phyloP scores from a whole-genome alignment of 306 rosid genomes.

The Cercis canadensis region DNA sequence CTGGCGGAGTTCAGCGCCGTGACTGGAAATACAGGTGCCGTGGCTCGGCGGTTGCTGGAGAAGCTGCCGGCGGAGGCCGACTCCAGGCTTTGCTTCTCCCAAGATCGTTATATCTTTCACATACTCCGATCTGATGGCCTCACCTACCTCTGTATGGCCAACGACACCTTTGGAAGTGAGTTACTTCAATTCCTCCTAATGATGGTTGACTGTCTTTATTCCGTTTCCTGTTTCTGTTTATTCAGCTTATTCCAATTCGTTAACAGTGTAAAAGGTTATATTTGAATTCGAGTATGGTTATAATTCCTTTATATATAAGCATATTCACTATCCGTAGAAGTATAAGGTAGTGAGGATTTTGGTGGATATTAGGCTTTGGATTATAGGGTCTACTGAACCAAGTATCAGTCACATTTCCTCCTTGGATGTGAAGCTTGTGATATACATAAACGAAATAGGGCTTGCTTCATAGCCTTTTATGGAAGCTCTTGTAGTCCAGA shows the following conservation, averaged over 20 bases:
- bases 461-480: too few relatives aligned
- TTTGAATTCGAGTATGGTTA: too few relatives aligned
- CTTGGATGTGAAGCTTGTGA: too few relatives aligned
- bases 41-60: conserved; percentile 90
- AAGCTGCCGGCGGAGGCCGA: conserved; percentile 90
- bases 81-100: conserved; percentile 93
- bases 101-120: conserved; percentile 93
- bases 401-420: background rate
- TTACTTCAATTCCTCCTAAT: background rate
- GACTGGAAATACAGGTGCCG: conserved; percentile 90
- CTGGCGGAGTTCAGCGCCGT: conserved; percentile 97
- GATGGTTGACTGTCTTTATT: background rate
- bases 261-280: too few relatives aligned
- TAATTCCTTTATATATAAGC: too few relatives aligned
- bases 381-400: background rate
- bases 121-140: conserved; percentile 84
- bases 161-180: conserved; percentile 95
- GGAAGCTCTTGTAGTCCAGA: too few relatives aligned
- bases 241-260: too few relatives aligned
- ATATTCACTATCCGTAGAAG: too few relatives aligned
- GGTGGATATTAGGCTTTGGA: background rate
- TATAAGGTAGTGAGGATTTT: background rate
- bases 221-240: background rate
- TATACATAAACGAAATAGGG: too few relatives aligned
- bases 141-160: conserved; percentile 91